Evolutionary conservation across 768 basidiomycete genomes (phyloP).

Genomic region (Boletus rufocinnamomeus): DNA sequence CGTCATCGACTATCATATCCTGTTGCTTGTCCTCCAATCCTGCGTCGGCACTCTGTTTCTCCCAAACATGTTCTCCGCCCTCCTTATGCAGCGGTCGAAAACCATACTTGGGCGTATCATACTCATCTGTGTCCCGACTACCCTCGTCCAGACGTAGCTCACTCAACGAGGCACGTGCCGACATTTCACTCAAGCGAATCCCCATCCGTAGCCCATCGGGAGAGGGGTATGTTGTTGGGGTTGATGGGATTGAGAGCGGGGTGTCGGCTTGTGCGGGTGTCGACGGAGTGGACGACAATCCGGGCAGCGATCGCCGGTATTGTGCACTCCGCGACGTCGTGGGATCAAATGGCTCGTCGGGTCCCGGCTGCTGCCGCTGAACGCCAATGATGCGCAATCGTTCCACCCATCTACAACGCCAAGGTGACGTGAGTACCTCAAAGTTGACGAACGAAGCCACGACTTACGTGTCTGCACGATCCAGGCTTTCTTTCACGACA

Average conservation of each 20-base stretch:
- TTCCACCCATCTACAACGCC: conserved; percentile 69
- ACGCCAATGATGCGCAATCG: conserved; percentile 76
- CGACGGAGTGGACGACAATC: conserved; percentile 33
- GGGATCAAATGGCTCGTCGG: conserved; percentile 19
- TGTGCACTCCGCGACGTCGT: conserved; percentile 9
- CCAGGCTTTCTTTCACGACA: conserved; percentile 85
- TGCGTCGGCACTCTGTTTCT: not conserved
- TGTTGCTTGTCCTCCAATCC: conserved; percentile 8
- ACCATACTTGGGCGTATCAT: conserved; percentile 27
- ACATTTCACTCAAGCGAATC: conserved; percentile 29
- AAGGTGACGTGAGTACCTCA: conserved; percentile 4
- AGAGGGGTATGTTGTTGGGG: conserved; percentile 28
- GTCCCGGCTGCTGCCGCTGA: conserved; percentile 49
- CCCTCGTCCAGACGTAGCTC: conserved; percentile 32
- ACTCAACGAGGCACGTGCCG: conserved; percentile 34
- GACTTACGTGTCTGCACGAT: conserved; percentile 81
- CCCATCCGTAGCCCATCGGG: conserved; percentile 30
- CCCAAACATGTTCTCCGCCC: conserved; percentile 2
- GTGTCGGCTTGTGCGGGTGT: conserved; percentile 32
- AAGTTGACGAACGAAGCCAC: not conserved
- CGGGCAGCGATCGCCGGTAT: conserved; percentile 27
- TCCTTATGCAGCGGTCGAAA: conserved; percentile 10
- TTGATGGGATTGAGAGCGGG: conserved; percentile 33
- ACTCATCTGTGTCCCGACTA: conserved; percentile 7
- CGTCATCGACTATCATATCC: conserved; percentile 22